Evolutionary conservation across 139 green algal species (phyloP).

Genomic region (Coccomyxa sp.): DNA sequence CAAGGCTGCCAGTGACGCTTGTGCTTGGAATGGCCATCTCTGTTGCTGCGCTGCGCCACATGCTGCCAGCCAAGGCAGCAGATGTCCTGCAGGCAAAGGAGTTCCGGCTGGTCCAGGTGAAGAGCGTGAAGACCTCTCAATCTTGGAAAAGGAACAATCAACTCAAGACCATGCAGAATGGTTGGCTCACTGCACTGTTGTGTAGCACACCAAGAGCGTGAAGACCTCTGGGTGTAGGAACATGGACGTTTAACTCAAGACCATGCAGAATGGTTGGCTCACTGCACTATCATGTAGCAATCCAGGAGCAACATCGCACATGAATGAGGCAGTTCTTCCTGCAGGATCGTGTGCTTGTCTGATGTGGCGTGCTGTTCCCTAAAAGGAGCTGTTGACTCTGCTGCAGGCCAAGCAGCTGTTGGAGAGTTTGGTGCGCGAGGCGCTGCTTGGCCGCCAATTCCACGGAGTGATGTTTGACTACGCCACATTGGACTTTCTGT

Average conservation of each 20-base stretch:
- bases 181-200: background rate
- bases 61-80: conserved; percentile 24
- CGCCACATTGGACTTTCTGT: conserved; percentile 11
- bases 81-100: conserved; percentile 29
- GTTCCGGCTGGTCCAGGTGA: conserved; percentile 22
- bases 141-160: background rate
- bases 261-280: background rate
- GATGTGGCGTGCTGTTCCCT: background rate
- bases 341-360: background rate
- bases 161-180: background rate
- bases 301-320: background rate
- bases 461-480: conserved; percentile 35
- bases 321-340: background rate
- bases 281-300: background rate
- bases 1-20: conserved; percentile 33
- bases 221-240: background rate
- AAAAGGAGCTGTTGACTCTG: too few species aligned
- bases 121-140: background rate
- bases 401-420: conserved; percentile 3
- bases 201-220: background rate
- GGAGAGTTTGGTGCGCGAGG: conserved; percentile 26
- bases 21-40: conserved; percentile 45
- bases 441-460: conserved; percentile 31
- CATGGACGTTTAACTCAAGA: background rate
- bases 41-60: conserved; percentile 19